Evolutionary conservation across 192 early-diverging fungal genomes (phyloP), one percentile per base, ranked within the genome.

Genomic region (Rhizophagus sp.): DNA sequence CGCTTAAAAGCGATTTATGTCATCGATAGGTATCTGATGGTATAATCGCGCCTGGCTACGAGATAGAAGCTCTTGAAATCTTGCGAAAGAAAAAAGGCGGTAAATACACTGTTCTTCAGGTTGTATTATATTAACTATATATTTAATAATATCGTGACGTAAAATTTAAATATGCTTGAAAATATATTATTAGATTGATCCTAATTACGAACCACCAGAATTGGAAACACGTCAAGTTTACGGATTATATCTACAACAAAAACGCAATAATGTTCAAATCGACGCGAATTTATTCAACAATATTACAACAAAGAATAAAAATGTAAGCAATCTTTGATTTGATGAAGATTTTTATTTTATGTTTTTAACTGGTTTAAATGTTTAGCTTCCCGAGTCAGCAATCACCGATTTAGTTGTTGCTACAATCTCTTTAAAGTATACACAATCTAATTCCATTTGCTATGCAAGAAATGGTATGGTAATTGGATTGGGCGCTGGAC

Each of bases 381-480:
- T 36, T 66, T 39, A 69, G 67, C 33, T 69, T 34, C 34, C 67
- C 13, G 67, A 69, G 15, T 44, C 67, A 39, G 67, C 39, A 41
- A 69, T 69, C 22, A 69, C 22, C 33, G 67, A 69, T 39, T 69
- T 69, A 7, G 3, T 97, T 47, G 98, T 99, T 57, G 98, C 98
- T 4, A 98, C 96, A 3, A 96, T 99, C 85, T 96, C 98, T 36
- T 91, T 99, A 80, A 99, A 99, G 86, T 99, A 98, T 92, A 98
- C 98, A 71, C 98, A 99, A 88, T 95, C 93, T 79, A 99, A 99
- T 92, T 98, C 97, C 68, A 96, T 99, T 44, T 97, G 96, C 89
- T 99, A 98, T 81, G 98, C 97, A 79, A 95, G 96, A 87, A 94
- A 97, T 86, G 98, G 98, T 69, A 95, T 96, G 94, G 94, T 98